Conservation (phyloP, 2,329 filamentous ascomycete genomes). For the Cladophialophora bantiana region DNA sequence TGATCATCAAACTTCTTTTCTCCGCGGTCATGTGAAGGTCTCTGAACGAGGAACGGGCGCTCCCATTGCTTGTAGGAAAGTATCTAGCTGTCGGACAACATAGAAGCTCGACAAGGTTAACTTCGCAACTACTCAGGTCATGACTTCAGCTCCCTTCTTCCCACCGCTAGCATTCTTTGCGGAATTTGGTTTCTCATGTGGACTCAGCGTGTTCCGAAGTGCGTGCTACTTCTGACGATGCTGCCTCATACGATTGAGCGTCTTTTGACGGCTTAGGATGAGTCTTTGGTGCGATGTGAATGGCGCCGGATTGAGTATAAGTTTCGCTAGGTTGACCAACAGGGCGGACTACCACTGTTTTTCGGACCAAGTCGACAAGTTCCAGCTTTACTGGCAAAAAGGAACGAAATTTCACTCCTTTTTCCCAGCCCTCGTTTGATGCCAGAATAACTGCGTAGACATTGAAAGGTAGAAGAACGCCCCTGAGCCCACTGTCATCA, state of each 20-base stretch:
- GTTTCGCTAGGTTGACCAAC: constrained; percentile 24
- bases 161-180: too few species aligned
- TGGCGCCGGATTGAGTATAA: constrained; percentile 8
- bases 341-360: constrained; percentile 9
- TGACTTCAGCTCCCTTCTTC: too few species aligned
- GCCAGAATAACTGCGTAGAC: constrained; percentile 7
- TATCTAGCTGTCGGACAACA: too few species aligned
- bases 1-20: too few species aligned
- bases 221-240: not conserved
- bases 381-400: constrained; percentile 19
- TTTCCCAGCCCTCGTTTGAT: constrained; percentile 21
- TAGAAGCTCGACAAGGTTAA: too few species aligned
- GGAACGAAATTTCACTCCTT: constrained; percentile 1
- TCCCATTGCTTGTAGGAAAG: too few species aligned
- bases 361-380: constrained; percentile 17
- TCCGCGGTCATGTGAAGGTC: too few species aligned
- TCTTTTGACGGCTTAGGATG: not conserved
- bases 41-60: too few species aligned
- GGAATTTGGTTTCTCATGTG: too few species aligned
- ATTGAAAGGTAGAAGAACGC: constrained; percentile 32
- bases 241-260: not conserved
- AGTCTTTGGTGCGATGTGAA: constrained; percentile 10
- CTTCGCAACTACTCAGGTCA: too few species aligned
- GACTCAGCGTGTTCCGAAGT: not conserved
- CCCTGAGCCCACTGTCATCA: constrained; percentile 29